Evolutionary conservation across 139 green algal genomes (phyloP).

Genomic region (Chlamydomonas applanata): DNA sequence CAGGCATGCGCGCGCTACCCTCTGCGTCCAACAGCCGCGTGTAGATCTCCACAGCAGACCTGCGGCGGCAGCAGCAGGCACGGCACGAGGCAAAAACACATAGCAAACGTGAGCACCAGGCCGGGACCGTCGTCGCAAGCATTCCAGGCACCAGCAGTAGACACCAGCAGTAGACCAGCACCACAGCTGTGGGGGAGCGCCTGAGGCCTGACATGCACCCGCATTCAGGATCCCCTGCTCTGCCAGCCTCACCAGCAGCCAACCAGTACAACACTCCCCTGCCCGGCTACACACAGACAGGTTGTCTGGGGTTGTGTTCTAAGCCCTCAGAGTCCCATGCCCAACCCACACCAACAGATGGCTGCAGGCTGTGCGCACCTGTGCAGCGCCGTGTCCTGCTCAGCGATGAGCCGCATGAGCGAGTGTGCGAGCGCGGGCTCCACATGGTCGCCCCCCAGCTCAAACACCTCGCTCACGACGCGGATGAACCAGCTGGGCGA

Average conservation of each 20-base stretch:
- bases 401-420: constrained; percentile 85
- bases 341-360: no score
- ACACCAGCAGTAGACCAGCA: no score
- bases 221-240: no score
- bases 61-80: constrained; percentile 24
- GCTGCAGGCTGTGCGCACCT: background rate
- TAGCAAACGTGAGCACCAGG: no score
- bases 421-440: constrained; percentile 66
- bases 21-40: constrained; percentile 55
- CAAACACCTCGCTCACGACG: constrained; percentile 85
- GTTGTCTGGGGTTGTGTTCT: no score
- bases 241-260: background rate
- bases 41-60: constrained; percentile 57
- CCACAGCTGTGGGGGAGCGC: no score
- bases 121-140: no score
- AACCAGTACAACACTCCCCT: background rate
- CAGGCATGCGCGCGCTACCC: constrained; percentile 49
- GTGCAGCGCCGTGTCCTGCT: constrained; percentile 65
- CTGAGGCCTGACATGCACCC: no score
- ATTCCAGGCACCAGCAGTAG: no score
- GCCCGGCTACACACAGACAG: background rate
- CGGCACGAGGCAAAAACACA: background rate
- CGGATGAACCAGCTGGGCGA: constrained; percentile 88
- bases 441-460: constrained; percentile 81
- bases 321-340: no score